Conservation (phyloP, 2,329 filamentous ascomycete genomes). For the Phymatotrichopsis omnivora region DNA sequence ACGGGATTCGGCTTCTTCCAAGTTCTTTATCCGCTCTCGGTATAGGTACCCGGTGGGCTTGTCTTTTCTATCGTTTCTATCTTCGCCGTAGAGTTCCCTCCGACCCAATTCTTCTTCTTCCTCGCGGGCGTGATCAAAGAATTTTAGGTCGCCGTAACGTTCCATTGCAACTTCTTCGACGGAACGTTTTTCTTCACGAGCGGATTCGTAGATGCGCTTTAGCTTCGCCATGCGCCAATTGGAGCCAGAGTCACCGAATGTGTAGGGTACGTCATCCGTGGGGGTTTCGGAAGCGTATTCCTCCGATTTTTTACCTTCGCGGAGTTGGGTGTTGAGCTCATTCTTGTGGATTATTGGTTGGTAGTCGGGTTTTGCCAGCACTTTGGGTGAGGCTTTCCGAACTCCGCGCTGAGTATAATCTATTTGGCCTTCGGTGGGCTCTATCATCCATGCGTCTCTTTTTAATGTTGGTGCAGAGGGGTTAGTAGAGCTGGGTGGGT, state of each 20-base stretch:
- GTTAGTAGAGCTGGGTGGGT: conserved; percentile 23
- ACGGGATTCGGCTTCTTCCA: conserved; percentile 44
- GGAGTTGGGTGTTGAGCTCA: conserved; percentile 67
- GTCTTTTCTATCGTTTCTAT: conserved; percentile 66
- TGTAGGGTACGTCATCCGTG: conserved; percentile 58
- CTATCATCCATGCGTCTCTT: conserved; percentile 92
- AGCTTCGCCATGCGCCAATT: conserved; percentile 96
- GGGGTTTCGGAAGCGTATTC: conserved; percentile 42
- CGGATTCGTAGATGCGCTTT: conserved; percentile 69
- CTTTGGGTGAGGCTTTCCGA: conserved; percentile 43
- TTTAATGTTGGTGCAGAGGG: conserved; percentile 40
- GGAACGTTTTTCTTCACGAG: conserved; percentile 59
- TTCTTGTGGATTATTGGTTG: conserved; percentile 64
- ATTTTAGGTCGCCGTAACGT: conserved; percentile 66
- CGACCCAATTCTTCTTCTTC: conserved; percentile 86
- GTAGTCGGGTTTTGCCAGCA: conserved; percentile 47
- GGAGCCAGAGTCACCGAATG: conserved; percentile 78
- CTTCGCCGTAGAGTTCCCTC: conserved; percentile 68
- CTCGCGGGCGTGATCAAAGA: conserved; percentile 87
- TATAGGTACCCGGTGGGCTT: conserved; percentile 83
- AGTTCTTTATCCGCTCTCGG: conserved; percentile 52
- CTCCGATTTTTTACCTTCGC: conserved; percentile 46
- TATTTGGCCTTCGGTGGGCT: conserved; percentile 67
- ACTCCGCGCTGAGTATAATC: conserved; percentile 63
- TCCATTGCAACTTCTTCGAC: conserved; percentile 77